A percentile compares a stretch with the other conserved stretches of the same genome.
phyloP scores from a whole-genome alignment of 176 grass and related monocot species.

The Miscanthus lutarioriparius region DNA sequence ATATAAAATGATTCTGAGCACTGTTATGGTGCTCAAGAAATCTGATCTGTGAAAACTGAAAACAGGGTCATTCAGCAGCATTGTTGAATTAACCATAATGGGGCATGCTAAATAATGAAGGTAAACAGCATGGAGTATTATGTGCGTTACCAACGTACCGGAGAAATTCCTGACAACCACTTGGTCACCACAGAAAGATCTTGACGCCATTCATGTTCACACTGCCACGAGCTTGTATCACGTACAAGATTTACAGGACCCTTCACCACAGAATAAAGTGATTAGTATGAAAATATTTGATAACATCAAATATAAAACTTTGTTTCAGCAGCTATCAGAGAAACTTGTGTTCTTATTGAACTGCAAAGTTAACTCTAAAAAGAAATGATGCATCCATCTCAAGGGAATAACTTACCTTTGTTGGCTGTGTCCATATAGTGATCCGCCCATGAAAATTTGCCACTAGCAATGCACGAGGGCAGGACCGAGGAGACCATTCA shows the following conservation, averaged over 20 bases:
- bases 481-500: constrained; percentile 96
- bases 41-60: constrained; percentile 1
- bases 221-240: constrained; percentile 84
- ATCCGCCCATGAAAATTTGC: constrained; percentile 98
- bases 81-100: constrained; percentile 11
- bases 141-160: constrained; percentile 40
- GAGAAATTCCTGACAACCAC: constrained; percentile 90
- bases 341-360: not conserved
- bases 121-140: not conserved
- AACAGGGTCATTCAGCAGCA: not conserved
- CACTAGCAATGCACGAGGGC: constrained; percentile 85
- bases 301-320: not conserved
- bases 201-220: constrained; percentile 96
- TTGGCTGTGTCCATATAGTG: constrained; percentile 97
- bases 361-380: not conserved
- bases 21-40: constrained; percentile 13
- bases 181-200: constrained; percentile 98
- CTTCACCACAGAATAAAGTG: constrained; percentile 44
- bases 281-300: constrained; percentile 2
- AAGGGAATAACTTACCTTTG: constrained; percentile 55
- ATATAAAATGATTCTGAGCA: not conserved
- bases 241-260: constrained; percentile 89
- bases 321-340: constrained; percentile 2
- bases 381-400: not conserved
- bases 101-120: not conserved